Base-by-base conservation (phyloP, 225 moss, liverwort and hornwort genomes). In the Physcomitrium patens region DNA sequence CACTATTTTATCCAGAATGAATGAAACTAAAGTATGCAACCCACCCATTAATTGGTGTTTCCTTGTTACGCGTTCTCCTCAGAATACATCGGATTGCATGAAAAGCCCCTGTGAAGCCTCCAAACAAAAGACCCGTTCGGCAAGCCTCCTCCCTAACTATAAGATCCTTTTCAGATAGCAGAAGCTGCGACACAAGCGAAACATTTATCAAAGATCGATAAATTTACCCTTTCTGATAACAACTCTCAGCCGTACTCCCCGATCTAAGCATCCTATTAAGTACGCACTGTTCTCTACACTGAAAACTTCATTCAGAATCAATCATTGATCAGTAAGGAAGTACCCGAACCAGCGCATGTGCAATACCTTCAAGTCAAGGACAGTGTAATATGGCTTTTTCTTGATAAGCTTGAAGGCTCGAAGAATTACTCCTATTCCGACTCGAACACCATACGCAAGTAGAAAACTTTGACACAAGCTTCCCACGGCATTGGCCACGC, bases 101-200 rank as follows among this genome's bases (percentile, higher is more conserved):
- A 71, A 87, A 94, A 55, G 78, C 77, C 28, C 92, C 92, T 11
- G 90, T 92, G 69, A 94, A 94, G 70, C 89, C 84, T 64, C 94
- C 94, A 81, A 94, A 94, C 12, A 94, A 68, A 73, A 94, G 85
- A 17, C 94, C 94, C 49, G 79, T 90, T 14, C 92, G 89, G 70
- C 92, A 92, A 72, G 94, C 94, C 83, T 94, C 94, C 76, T 94
- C 94, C 70, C 94, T 84, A n/a, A 92, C 90, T 51, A 94, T 94
- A 51, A 94, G 87, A 81, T 94, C 89, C 70, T 90, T 94, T 72
- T 94, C 94, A 18, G 83, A 85, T 71, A 94, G 60, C 42, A 94
- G 92, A 75, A 94, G 82, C 86, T 91, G 89, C 75, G 81, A 70
- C 42, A 68, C 56, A 2, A 79, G 67, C 7, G 31, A 71, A 61